Conservation (phyloP, 495 filamentous ascomycete genomes). For the Astrocystis sublimbata region DNA sequence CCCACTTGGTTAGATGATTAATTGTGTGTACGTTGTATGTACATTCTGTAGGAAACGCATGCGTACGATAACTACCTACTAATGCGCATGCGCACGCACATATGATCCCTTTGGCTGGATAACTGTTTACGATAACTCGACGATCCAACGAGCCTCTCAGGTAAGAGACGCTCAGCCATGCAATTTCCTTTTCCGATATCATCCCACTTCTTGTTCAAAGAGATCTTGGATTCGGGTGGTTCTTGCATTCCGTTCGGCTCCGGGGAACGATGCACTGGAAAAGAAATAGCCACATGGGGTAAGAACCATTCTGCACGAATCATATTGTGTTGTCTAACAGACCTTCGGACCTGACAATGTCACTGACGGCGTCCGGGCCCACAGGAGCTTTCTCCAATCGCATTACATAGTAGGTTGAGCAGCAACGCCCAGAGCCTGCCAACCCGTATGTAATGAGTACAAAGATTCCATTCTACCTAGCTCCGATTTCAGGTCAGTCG, state of each 20-base stretch:
- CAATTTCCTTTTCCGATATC: background rate
- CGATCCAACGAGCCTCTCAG: background rate
- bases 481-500: no score
- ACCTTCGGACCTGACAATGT: background rate
- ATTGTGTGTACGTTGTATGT: no score
- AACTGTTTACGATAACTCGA: background rate
- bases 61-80: no score
- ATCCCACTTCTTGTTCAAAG: background rate
- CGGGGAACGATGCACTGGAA: background rate
- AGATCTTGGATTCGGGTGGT: no score
- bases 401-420: background rate
- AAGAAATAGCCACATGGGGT: background rate
- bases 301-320: background rate
- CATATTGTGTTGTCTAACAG: background rate
- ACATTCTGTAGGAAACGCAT: no score
- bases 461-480: background rate
- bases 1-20: no score
- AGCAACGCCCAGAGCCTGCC: background rate
- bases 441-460: background rate
- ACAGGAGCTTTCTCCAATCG: slow-evolving; percentile 1
- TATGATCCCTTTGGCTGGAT: no score
- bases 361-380: background rate
- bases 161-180: background rate
- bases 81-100: no score
- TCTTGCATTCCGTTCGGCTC: background rate